Evolutionary conservation across 140 eudicot genomes (phyloP).

Genomic region (Erigeron philadelphicus): DNA sequence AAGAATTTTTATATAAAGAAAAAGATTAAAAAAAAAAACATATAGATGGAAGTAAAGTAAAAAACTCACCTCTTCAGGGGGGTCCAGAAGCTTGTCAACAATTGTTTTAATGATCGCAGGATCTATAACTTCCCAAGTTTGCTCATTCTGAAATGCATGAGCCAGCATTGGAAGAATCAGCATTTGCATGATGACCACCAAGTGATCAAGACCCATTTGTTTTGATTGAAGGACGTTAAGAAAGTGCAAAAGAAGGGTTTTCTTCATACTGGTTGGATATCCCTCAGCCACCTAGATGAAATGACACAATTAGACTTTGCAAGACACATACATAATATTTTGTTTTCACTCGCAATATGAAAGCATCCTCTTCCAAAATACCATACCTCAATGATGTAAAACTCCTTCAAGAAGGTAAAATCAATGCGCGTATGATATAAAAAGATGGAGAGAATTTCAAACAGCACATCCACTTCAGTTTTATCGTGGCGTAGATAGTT

Average conservation of each 20-base stretch:
- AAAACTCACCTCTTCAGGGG: slow-evolving; percentile 84
- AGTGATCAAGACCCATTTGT: slow-evolving; percentile 88
- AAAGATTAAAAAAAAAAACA: background rate
- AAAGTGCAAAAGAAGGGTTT: slow-evolving; percentile 78
- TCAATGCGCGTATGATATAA: slow-evolving; percentile 86
- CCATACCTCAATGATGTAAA: slow-evolving; percentile 85
- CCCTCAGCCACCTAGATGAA: slow-evolving; percentile 91
- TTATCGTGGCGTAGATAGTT: slow-evolving; percentile 92
- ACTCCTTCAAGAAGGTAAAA: slow-evolving; percentile 92
- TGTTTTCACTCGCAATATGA: background rate
- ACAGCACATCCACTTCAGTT: slow-evolving; percentile 84
- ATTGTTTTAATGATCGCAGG: slow-evolving; percentile 76
- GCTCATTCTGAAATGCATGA: slow-evolving; percentile 91
- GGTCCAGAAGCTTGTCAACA: slow-evolving; percentile 93
- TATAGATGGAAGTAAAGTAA: background rate
- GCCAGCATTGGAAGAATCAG: slow-evolving; percentile 96
- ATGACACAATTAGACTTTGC: slow-evolving; percentile 2
- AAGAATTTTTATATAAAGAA: background rate
- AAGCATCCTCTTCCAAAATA: slow-evolving; percentile 10
- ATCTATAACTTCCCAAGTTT: slow-evolving; percentile 97
- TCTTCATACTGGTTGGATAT: slow-evolving; percentile 79
- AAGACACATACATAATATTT: background rate
- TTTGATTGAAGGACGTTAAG: slow-evolving; percentile 75
- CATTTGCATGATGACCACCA: slow-evolving; percentile 98
- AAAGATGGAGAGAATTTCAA: slow-evolving; percentile 87